Evolutionary conservation across 768 basidiomycete genomes (phyloP).

Genomic region (Leucosporidium scottii): DNA sequence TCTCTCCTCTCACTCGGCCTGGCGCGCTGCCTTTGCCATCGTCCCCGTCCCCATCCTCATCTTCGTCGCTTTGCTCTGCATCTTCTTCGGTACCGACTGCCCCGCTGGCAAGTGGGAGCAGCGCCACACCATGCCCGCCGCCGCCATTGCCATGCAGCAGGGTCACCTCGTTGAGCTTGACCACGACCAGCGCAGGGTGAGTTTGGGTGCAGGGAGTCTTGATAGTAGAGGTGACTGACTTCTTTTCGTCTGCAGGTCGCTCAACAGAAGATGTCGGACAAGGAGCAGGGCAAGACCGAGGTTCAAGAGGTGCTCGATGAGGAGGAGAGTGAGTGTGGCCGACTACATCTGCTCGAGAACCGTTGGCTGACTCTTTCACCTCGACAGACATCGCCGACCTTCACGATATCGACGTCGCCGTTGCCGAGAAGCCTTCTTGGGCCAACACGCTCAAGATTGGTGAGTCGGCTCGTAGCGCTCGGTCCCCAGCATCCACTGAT

Average conservation of each 20-base stretch:
- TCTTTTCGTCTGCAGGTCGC: not conserved
- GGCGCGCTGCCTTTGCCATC: slow-evolving; percentile 54
- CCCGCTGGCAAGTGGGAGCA: slow-evolving; percentile 54
- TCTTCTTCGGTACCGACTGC: slow-evolving; percentile 53
- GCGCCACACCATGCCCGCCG: slow-evolving; percentile 46
- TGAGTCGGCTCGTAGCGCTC: no score
- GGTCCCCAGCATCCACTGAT: no score
- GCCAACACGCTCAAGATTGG: no score
- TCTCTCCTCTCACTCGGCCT: slow-evolving; percentile 45
- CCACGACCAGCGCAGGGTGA: slow-evolving; percentile 28
- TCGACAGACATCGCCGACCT: slow-evolving; percentile 36
- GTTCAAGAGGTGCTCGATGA: slow-evolving; percentile 31
- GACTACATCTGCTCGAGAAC: not conserved
- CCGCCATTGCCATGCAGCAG: slow-evolving; percentile 34
- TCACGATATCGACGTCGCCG: slow-evolving; percentile 44
- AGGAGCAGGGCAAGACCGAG: slow-evolving; percentile 26
- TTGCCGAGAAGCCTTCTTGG: slow-evolving; percentile 48
- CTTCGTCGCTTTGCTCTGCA: slow-evolving; percentile 44
- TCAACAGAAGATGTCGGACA: slow-evolving; percentile 39
- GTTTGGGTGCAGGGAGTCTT: no score
- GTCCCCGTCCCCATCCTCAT: slow-evolving; percentile 55
- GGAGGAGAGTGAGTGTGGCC: slow-evolving; percentile 3
- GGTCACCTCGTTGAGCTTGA: slow-evolving; percentile 36
- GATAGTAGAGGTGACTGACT: no score
- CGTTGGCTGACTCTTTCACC: not conserved